Conservation (phyloP, 768 basidiomycete genomes). For the Lactifluus echinatus region DNA sequence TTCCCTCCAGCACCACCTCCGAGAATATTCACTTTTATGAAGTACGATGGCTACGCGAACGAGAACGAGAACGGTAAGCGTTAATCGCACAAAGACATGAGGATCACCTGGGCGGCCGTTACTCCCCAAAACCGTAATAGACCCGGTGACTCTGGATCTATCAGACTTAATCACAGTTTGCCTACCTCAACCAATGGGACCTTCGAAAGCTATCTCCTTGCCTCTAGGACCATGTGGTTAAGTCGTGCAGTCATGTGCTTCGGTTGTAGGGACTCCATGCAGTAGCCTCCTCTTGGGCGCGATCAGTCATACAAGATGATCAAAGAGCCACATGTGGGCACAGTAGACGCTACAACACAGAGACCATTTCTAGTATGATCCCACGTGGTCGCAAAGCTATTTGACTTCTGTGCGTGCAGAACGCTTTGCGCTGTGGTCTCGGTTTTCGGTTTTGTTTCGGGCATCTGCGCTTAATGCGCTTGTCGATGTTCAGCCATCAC, state of each 20-base stretch:
- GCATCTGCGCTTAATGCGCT: background rate
- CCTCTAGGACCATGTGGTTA: too few species aligned
- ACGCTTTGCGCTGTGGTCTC: background rate
- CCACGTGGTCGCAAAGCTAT: too few species aligned
- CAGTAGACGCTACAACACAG: too few species aligned
- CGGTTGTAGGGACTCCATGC: background rate
- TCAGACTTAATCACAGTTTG: too few species aligned
- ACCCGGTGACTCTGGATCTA: too few species aligned
- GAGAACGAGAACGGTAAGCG: too few species aligned
- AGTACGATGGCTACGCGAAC: background rate
- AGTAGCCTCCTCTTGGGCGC: background rate
- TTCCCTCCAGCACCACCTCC: background rate
- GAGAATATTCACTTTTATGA: background rate
- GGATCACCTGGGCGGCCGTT: too few species aligned
- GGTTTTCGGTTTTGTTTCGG: background rate
- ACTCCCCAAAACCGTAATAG: too few species aligned
- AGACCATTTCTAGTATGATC: too few species aligned
- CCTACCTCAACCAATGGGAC: too few species aligned
- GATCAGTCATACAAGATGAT: background rate
- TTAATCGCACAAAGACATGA: background rate
- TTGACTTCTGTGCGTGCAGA: background rate
- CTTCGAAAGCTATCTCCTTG: background rate
- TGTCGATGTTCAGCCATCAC: too few species aligned
- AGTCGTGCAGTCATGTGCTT: too few species aligned
- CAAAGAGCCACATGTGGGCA: background rate